phyloP scores from a whole-genome alignment of 768 basidiomycete species.

The Neoboletus subvelutipes region DNA sequence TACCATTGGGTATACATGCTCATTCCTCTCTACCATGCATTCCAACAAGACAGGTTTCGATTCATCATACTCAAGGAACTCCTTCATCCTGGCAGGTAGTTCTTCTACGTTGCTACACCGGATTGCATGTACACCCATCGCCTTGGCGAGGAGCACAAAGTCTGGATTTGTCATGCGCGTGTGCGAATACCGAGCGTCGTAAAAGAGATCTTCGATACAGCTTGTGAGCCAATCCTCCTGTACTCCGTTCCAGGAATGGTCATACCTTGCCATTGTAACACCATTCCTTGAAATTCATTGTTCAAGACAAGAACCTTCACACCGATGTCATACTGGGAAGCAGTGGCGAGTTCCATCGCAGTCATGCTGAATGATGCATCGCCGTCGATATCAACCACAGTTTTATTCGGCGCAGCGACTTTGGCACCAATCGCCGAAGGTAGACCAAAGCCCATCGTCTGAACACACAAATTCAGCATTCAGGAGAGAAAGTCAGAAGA shows the following conservation, averaged over 20 bases:
- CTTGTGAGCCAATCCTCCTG: neutral
- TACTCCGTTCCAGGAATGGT: neutral
- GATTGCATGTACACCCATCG: conserved; percentile 93
- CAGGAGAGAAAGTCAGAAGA: neutral
- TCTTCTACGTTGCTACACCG: conserved; percentile 69
- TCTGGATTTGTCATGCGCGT: conserved; percentile 95
- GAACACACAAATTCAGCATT: conserved; percentile 1
- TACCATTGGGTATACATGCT: conserved; percentile 93
- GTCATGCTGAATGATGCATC: conserved; percentile 99
- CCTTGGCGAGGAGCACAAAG: conserved; percentile 83
- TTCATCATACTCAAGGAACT: conserved; percentile 94
- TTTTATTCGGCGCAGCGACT: conserved; percentile 91
- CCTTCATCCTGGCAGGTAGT: conserved; percentile 94
- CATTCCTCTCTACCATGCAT: conserved; percentile 78
- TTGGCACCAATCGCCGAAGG: conserved; percentile 96
- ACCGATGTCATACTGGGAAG: conserved; percentile 87
- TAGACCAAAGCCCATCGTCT: conserved; percentile 99
- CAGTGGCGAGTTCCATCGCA: conserved; percentile 97
- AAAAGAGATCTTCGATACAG: conserved; percentile 75
- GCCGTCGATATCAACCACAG: conserved; percentile 94
- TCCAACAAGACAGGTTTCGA: conserved; percentile 88
- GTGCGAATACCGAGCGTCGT: conserved; percentile 95
- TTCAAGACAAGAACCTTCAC: conserved; percentile 93
- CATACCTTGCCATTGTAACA: conserved; percentile 96
- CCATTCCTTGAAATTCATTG: conserved; percentile 99